Conservation (phyloP, 2,329 filamentous ascomycete genomes). For the Fusarium sp. region DNA sequence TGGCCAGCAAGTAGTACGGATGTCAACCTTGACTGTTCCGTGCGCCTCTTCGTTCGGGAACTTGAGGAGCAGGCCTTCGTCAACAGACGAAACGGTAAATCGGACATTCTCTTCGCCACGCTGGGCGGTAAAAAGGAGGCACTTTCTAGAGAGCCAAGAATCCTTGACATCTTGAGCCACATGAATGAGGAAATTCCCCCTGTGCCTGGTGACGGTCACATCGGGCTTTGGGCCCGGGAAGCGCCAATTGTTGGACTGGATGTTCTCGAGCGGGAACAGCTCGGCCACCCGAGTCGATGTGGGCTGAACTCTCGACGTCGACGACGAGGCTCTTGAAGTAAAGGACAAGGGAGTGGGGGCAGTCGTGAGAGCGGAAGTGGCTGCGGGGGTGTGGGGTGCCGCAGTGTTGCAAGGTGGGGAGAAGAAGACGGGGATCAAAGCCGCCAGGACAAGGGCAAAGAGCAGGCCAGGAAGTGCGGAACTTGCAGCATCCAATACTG, state of each 20-base stretch:
- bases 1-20: slow-evolving; percentile 66
- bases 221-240: slow-evolving; percentile 47
- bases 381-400: slow-evolving; percentile 41
- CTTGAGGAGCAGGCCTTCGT: slow-evolving; percentile 61
- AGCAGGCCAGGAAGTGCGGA: slow-evolving; percentile 40
- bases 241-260: slow-evolving; percentile 46
- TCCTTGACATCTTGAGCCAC: slow-evolving; percentile 60
- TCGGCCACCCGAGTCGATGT: slow-evolving; percentile 38
- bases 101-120: slow-evolving; percentile 58
- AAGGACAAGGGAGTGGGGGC: slow-evolving; percentile 37
- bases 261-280: slow-evolving; percentile 45
- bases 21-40: slow-evolving; percentile 64
- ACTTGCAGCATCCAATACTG: slow-evolving; percentile 27
- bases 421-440: slow-evolving; percentile 44
- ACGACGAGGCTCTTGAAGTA: slow-evolving; percentile 30
- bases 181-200: slow-evolving; percentile 61
- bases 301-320: slow-evolving; percentile 23
- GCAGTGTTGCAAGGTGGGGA: slow-evolving; percentile 29
- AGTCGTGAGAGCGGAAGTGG: slow-evolving; percentile 37
- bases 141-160: slow-evolving; percentile 64
- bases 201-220: slow-evolving; percentile 48
- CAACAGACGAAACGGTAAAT: slow-evolving; percentile 57
- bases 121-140: slow-evolving; percentile 63
- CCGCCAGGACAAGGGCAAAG: slow-evolving; percentile 36
- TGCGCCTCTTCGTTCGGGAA: slow-evolving; percentile 63